Evolutionary conservation across 768 basidiomycete species (phyloP).

Genomic region (Xanthoconium stramineum): DNA sequence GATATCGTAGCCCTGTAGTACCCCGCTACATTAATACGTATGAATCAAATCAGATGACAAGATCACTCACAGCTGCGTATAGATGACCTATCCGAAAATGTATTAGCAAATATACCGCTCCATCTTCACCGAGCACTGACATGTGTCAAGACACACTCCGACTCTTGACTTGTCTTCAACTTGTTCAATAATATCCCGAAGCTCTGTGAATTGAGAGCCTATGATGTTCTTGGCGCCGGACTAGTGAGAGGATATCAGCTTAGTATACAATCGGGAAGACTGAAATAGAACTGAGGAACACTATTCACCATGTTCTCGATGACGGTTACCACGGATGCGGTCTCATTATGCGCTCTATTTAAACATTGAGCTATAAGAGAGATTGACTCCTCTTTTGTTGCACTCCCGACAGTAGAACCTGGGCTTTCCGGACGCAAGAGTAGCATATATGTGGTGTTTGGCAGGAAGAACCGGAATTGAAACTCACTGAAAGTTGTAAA

Average conservation of each 20-base stretch:
- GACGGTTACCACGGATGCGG: constrained; percentile 55
- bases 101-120: background rate
- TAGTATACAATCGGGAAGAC: background rate
- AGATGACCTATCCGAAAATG: constrained; percentile 53
- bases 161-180: constrained; percentile 74
- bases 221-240: constrained; percentile 79
- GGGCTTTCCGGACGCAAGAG: constrained; percentile 44
- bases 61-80: constrained; percentile 62
- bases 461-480: background rate
- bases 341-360: constrained; percentile 68
- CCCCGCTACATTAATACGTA: background rate
- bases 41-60: constrained; percentile 40
- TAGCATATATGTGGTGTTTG: background rate
- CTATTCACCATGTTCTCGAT: constrained; percentile 79
- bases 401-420: constrained; percentile 75
- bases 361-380: constrained; percentile 66
- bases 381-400: constrained; percentile 59
- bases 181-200: constrained; percentile 62
- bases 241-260: constrained; percentile 32
- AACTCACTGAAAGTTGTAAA: constrained; percentile 86
- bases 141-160: constrained; percentile 85
- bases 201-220: constrained; percentile 65
- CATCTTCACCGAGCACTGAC: constrained; percentile 35
- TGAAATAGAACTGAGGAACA: background rate
- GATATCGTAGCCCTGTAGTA: constrained; percentile 71